phyloP scores from a whole-genome alignment of 129 eudicot species.

The Heracleum sosnowskyi region DNA sequence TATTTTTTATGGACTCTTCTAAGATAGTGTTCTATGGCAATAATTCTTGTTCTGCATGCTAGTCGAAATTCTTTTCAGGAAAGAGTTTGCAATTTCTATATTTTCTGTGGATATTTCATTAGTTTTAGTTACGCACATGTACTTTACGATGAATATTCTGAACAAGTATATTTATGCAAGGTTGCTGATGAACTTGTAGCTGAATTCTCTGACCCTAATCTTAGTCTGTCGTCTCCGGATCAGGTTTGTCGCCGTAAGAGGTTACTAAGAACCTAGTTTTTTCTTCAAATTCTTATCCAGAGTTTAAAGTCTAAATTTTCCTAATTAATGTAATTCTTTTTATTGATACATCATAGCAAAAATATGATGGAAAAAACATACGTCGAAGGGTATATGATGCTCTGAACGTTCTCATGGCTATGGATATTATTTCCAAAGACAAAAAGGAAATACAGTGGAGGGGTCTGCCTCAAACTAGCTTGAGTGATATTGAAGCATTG shows the following conservation, averaged over 20 bases:
- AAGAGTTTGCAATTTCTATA: background rate
- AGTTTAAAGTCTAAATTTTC: background rate
- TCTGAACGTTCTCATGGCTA: conserved; percentile 73
- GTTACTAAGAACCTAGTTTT: background rate
- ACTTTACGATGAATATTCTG: background rate
- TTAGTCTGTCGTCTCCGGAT: conserved; percentile 36
- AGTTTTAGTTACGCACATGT: background rate
- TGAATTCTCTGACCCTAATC: conserved; percentile 51
- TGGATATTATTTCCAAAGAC: conserved; percentile 76
- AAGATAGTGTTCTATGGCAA: background rate
- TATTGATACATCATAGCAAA: conserved; percentile 28
- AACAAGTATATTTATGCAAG: conserved; percentile 20
- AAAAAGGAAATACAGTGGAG: conserved; percentile 80
- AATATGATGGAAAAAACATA: conserved; percentile 70
- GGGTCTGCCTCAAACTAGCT: conserved; percentile 54
- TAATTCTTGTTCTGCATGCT: background rate
- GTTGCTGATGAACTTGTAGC: conserved; percentile 91
- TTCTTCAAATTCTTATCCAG: background rate
- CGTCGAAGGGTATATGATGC: conserved; percentile 88
- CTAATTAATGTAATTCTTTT: background rate
- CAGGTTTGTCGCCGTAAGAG: conserved; percentile 26
- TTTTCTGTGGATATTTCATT: background rate
- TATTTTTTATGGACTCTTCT: background rate
- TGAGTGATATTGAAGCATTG: conserved; percentile 50
- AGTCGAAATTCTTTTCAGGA: background rate